phyloP scores from a whole-genome alignment of 2,329 filamentous ascomycete genomes.

The Aspergillus pseudotamarii region DNA sequence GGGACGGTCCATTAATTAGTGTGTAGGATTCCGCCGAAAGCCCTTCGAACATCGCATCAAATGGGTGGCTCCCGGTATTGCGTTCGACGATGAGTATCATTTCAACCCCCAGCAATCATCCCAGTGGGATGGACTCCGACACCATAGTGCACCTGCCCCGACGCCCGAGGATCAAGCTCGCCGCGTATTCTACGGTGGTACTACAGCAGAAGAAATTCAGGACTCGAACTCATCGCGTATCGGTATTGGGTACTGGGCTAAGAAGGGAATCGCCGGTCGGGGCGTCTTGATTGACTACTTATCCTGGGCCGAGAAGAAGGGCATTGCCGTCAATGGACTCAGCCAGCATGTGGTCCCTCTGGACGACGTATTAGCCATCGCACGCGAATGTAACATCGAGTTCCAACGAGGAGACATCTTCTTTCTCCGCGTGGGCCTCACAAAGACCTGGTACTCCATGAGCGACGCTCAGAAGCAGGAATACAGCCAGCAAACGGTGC shows the following conservation, averaged over 20 bases:
- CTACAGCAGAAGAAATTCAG: conserved; percentile 38
- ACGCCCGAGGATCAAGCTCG: conserved; percentile 32
- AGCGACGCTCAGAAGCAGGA: conserved; percentile 26
- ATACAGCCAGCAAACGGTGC: conserved; percentile 35
- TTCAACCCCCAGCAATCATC: conserved; percentile 58
- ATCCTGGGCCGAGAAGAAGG: conserved; percentile 37
- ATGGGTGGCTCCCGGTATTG: conserved; percentile 46
- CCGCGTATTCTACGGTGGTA: conserved; percentile 42
- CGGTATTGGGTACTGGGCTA: conserved; percentile 43
- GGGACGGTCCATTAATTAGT: conserved; percentile 1
- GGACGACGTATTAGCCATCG: conserved; percentile 39
- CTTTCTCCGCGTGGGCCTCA: conserved; percentile 42
- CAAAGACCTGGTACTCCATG: conserved; percentile 39
- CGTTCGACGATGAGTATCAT: conserved; percentile 54
- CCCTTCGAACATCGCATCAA: conserved; percentile 58
- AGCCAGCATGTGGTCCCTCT: conserved; percentile 37
- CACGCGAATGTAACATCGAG: conserved; percentile 36
- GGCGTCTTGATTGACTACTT: conserved; percentile 45
- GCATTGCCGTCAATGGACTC: conserved; percentile 35
- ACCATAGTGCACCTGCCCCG: conserved; percentile 51
- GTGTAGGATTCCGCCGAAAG: conserved; percentile 54
- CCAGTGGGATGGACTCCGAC: conserved; percentile 58
- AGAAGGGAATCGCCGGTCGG: conserved; percentile 42
- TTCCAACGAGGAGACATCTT: conserved; percentile 43
- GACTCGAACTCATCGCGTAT: conserved; percentile 36